Percentiles rank a stretch among this genome's conserved stretches.
phyloP scores from a whole-genome alignment of 2,329 filamentous ascomycete species.

The Elsinoe australis region DNA sequence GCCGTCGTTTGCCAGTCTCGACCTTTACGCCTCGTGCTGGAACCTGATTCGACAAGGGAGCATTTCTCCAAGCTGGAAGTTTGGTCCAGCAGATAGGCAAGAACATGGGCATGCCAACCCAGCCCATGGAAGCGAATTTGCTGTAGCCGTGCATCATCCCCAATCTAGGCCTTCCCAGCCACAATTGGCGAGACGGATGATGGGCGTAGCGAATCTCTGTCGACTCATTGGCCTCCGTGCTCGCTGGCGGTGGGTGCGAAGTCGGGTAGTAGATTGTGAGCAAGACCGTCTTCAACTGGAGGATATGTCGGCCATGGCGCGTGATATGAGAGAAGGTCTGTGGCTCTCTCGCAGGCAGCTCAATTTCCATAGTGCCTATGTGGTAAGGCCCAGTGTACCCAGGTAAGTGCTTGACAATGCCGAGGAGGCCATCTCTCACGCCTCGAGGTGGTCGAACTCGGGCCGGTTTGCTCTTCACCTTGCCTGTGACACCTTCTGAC shows the following conservation, averaged over 20 bases:
- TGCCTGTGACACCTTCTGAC: conserved; percentile 18
- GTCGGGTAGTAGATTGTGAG: conserved; percentile 61
- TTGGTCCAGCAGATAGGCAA: conserved; percentile 57
- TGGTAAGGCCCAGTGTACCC: conserved; percentile 47
- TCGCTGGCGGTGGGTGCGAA: conserved; percentile 30
- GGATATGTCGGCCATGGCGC: conserved; percentile 39
- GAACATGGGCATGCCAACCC: conserved; percentile 47
- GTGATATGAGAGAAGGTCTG: conserved; percentile 45
- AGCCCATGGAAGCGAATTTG: conserved; percentile 50
- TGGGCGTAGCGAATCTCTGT: conserved; percentile 19
- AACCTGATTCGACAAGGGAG: conserved; percentile 45
- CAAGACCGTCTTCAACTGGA: conserved; percentile 53
- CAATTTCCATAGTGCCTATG: conserved; percentile 48
- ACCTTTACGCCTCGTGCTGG: conserved; percentile 39
- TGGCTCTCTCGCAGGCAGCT: conserved; percentile 44
- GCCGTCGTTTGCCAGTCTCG: conserved; percentile 35
- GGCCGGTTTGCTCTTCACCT: conserved; percentile 40
- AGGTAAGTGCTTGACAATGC: conserved; percentile 41
- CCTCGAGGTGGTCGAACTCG: conserved; percentile 41
- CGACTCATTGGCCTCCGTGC: conserved; percentile 28
- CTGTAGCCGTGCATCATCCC: conserved; percentile 54
- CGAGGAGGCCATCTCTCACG: conserved; percentile 41
- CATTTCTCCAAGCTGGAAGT: conserved; percentile 56
- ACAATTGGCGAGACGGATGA: conserved; percentile 49
- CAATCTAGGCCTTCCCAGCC: conserved; percentile 53